Percentiles rank a stretch among this genome's conserved stretches.
These are phyloP conservation scores for Nasturtium officinale DNA, from an alignment of 345 rosid species.

Conservation along the genomic window DNA sequence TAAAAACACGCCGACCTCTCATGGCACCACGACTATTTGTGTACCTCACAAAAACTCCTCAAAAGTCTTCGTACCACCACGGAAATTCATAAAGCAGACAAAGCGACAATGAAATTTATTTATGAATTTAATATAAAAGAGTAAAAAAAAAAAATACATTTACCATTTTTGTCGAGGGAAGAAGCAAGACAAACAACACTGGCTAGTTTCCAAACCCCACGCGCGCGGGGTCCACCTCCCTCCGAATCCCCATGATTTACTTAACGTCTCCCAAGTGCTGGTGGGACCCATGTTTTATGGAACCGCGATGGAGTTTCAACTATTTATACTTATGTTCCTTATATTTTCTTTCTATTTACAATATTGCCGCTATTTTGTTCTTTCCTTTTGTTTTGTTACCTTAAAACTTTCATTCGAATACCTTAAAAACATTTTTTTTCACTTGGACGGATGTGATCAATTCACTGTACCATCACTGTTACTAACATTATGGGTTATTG, in stretches of 20 bases:
- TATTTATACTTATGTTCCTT: slow-evolving; percentile 8
- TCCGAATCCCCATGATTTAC: slow-evolving; percentile 39
- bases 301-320: neutral
- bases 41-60: slow-evolving; percentile 29
- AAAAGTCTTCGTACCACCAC: slow-evolving; percentile 36
- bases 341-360: neutral
- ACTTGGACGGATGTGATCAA: slow-evolving; percentile 26
- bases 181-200: neutral
- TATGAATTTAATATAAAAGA: neutral
- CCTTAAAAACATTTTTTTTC: neutral
- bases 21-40: slow-evolving; percentile 27
- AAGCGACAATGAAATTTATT: slow-evolving; percentile 24
- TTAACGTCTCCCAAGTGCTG: slow-evolving; percentile 36
- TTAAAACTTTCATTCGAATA: neutral
- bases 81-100: slow-evolving; percentile 30
- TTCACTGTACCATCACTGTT: neutral
- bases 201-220: too few relatives aligned
- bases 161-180: slow-evolving; percentile 6
- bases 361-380: slow-evolving; percentile 17
- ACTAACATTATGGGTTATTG: neutral
- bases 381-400: slow-evolving; percentile 13
- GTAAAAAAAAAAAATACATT: neutral
- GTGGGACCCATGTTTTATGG: slow-evolving; percentile 34
- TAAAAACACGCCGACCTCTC: slow-evolving; percentile 12
- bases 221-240: slow-evolving; percentile 26